These are phyloP conservation scores for Miscanthus lutarioriparius DNA, from an alignment of 176 grass and related monocot species.

Conservation along the genomic window DNA sequence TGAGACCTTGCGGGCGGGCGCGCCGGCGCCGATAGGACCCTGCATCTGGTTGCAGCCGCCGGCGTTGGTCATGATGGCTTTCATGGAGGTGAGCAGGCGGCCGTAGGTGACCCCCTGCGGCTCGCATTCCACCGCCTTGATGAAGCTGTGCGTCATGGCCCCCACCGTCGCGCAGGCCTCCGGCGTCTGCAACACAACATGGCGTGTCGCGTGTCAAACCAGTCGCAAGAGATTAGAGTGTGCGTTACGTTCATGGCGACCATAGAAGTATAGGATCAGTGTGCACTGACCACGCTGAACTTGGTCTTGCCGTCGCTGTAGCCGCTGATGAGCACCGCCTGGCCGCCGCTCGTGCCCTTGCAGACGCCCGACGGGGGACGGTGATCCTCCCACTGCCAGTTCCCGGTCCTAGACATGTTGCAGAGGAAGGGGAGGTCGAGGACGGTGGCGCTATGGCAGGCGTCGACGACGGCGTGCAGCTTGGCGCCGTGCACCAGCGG, in stretches of 20 bases:
- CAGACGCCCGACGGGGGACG: conserved; percentile 25
- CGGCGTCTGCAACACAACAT: background rate
- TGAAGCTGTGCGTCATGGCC: conserved; percentile 93
- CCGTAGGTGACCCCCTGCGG: conserved; percentile 67
- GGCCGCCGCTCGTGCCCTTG: conserved; percentile 46
- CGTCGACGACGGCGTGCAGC: conserved; percentile 85
- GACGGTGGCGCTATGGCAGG: conserved; percentile 76
- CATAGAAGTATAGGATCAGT: background rate
- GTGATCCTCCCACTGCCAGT: conserved; percentile 41
- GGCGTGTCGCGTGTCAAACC: background rate
- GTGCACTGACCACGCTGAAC: conserved; percentile 19
- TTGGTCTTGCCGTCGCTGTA: conserved; percentile 35
- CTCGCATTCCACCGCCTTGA: conserved; percentile 59
- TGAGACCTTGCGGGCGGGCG: conserved; percentile 45
- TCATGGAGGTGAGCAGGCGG: conserved; percentile 70
- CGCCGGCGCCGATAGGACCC: conserved; percentile 41
- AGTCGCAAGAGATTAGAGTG: background rate
- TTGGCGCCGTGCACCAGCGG: conserved; percentile 59
- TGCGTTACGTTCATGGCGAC: background rate
- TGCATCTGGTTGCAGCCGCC: conserved; percentile 25
- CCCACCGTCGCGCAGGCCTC: conserved; percentile 46
- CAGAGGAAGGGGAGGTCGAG: conserved; percentile 86
- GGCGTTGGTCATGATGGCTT: conserved; percentile 43
- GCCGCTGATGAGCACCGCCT: conserved; percentile 51
- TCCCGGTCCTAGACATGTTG: conserved; percentile 41